These are phyloP conservation scores for Neoboletus magnificus DNA, from an alignment of 768 basidiomycete genomes.

Conservation along the genomic window DNA sequence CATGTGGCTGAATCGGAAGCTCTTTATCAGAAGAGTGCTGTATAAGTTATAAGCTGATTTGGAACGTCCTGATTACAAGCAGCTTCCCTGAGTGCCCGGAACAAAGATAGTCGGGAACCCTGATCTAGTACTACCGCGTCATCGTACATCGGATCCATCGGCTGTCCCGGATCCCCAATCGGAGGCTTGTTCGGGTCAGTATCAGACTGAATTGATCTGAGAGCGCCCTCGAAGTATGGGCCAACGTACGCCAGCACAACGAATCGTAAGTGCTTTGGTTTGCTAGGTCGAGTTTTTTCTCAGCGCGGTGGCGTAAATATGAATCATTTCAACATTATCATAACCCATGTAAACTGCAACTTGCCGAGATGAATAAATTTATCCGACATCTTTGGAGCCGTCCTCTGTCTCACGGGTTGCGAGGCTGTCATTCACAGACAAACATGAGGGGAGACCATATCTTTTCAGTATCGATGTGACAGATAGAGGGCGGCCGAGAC, in stretches of 20 bases:
- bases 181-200: slow-evolving; percentile 7
- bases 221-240: background rate
- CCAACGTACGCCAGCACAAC: background rate
- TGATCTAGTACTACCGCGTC: slow-evolving; percentile 18
- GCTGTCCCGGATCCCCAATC: slow-evolving; percentile 10
- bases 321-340: background rate
- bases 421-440: slow-evolving; percentile 1
- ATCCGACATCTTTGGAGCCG: slow-evolving; percentile 5
- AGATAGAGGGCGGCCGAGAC: slow-evolving; percentile 8
- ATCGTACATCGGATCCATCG: slow-evolving; percentile 20
- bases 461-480: slow-evolving; percentile 10
- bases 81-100: slow-evolving; percentile 24
- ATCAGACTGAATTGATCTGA: slow-evolving; percentile 5
- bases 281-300: background rate
- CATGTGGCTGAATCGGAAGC: slow-evolving; percentile 28
- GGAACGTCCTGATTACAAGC: slow-evolving; percentile 21
- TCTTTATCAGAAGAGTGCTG: slow-evolving; percentile 28
- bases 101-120: slow-evolving; percentile 25
- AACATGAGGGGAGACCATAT: background rate
- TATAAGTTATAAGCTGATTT: slow-evolving; percentile 13
- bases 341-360: background rate
- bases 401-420: slow-evolving; percentile 11
- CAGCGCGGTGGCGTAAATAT: slow-evolving; percentile 5
- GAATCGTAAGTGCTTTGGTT: slow-evolving; percentile 1
- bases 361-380: slow-evolving; percentile 11